These are phyloP conservation scores for Podospora fimiseda DNA, from an alignment of 495 filamentous ascomycete species.

Conservation along the genomic window DNA sequence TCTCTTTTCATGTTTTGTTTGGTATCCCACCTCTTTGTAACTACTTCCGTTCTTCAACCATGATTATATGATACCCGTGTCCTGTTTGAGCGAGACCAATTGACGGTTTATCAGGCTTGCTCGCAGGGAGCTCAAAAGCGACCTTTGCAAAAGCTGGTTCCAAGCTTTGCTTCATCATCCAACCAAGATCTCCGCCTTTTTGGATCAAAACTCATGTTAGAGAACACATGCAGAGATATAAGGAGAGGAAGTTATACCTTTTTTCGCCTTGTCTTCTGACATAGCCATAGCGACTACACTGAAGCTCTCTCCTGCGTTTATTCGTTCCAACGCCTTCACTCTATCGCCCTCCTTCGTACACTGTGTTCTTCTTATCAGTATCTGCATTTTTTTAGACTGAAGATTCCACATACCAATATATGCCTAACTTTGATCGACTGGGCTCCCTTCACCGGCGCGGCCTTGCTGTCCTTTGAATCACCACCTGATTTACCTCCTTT, in stretches of 20 bases:
- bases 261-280: conserved; percentile 82
- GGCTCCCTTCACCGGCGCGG: conserved; percentile 53
- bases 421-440: conserved; percentile 81
- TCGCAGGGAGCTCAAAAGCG: conserved; percentile 71
- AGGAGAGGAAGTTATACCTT: conserved; percentile 48
- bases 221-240: not conserved
- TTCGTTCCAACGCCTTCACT: conserved; percentile 76
- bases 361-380: conserved; percentile 30
- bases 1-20: not conserved
- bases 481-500: not conserved
- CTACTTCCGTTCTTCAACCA: conserved; percentile 53
- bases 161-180: conserved; percentile 71
- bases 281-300: conserved; percentile 82
- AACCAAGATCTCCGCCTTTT: conserved; percentile 68
- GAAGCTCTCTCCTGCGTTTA: conserved; percentile 72
- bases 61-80: conserved; percentile 90
- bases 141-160: conserved; percentile 72
- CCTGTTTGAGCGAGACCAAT: conserved; percentile 75
- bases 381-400: not conserved
- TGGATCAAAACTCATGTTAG: not conserved
- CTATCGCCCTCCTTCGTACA: conserved; percentile 86
- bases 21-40: not conserved
- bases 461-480: not conserved
- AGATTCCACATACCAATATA: conserved; percentile 55
- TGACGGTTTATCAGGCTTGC: conserved; percentile 68